Evolutionary conservation across 2,329 filamentous ascomycete species (phyloP).

Genomic region (Colletotrichum simmondsii): DNA sequence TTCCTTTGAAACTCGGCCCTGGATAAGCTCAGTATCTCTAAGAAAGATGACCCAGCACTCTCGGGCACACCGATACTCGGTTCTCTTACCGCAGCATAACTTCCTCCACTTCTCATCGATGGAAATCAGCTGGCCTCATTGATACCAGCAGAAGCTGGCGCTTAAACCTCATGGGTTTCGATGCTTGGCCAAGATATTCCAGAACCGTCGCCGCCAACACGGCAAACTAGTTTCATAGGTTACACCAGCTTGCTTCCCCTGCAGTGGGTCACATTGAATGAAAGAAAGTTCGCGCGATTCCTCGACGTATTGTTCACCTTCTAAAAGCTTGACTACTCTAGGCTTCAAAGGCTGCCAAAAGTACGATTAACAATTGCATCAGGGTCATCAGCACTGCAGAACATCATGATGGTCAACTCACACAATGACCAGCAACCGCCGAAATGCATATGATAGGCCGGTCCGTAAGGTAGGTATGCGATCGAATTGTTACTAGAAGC

Average conservation of each 20-base stretch:
- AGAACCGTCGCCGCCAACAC: slow-evolving; percentile 3
- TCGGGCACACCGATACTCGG: too few species aligned
- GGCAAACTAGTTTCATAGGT: not conserved
- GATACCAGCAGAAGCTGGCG: not conserved
- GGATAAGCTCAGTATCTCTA: not conserved
- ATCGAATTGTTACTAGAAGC: not conserved
- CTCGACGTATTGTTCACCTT: not conserved
- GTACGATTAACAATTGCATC: not conserved
- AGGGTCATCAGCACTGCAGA: not conserved
- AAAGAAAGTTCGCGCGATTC: not conserved
- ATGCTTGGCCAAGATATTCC: not conserved
- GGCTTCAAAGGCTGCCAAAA: not conserved
- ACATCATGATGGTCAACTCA: not conserved
- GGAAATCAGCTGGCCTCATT: not conserved
- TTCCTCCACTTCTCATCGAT: not conserved
- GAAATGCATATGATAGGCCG: not conserved
- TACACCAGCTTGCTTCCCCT: not conserved
- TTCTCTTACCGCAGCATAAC: not conserved
- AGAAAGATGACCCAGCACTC: not conserved
- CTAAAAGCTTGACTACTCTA: not conserved
- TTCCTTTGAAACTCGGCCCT: not conserved
- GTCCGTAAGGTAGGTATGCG: not conserved
- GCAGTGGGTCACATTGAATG: not conserved
- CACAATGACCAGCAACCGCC: not conserved
- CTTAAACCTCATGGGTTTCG: not conserved